Base-by-base conservation (phyloP, 164 flowering plant species). In the Pachysandra terminalis region DNA sequence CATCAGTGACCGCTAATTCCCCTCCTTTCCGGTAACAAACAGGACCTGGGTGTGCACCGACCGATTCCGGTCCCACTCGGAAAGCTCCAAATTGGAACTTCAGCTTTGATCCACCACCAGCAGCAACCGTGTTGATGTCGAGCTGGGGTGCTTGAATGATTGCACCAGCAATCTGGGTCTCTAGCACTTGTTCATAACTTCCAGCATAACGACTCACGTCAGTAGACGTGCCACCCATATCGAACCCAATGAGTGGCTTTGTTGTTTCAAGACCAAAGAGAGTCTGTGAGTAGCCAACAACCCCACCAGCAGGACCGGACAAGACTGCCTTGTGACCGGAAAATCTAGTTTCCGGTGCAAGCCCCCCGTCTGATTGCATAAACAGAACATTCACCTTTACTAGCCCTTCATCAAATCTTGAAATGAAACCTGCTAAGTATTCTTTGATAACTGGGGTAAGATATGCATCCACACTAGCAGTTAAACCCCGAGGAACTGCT, bases 301-400 rank as follows among this genome's bases (percentile, higher is more conserved):
- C 99, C 14, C 99, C 99, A 65, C 98, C 99, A 16, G 99, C 99
- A 73, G 99, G 99, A 56, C 99, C 99, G 3, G 99, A 95, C 59
- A 95, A 77, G 45, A 95, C 93, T 0, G 99, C 99, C 78, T 90
- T 95, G 78, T 95, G 99, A 63, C 99, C 99, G 21, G 99, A 95
- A 81, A 95, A 95, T 65, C 93, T 84, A 75, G 80, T 88, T 68
- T 95, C 98, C 2, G 99, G 97, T 37, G 98, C 99, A 68, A 95
- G 90, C 19, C 99, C 99, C 59, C 99, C 99, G 75, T 95, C 99
- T 25, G 99, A 95, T 63, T 95, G 99, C 99, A 95, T 95, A 74
- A 95, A 95, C 69, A 95, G 67, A 59, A 95, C 98, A 80, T 95
- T 90, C 69, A 95, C 74, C 75, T 84, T 87, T 23, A 87, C 87